These are phyloP conservation scores for Chlorella sp. DNA, from an alignment of 139 green algal species.

Conservation along the genomic window DNA sequence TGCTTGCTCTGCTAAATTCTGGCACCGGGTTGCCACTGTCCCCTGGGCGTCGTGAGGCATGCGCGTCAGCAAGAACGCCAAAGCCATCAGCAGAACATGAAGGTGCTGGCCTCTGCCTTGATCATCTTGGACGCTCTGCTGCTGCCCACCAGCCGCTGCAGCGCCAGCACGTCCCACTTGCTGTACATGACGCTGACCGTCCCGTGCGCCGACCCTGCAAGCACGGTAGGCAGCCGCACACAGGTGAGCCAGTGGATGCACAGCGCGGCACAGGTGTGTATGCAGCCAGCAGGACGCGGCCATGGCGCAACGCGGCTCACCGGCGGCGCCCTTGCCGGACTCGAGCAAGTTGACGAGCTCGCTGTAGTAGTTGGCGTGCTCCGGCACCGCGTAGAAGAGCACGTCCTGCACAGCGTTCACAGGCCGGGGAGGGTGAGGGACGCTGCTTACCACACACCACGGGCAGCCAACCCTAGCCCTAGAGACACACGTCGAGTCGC, in stretches of 20 bases:
- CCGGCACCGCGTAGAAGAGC: conserved; percentile 79
- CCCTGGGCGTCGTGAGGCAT: no score
- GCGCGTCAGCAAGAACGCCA: no score
- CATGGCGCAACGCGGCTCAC: neutral
- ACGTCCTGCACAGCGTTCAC: neutral
- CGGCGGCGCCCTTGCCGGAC: neutral
- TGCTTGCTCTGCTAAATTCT: no score
- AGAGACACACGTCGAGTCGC: neutral
- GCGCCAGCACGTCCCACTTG: conserved; percentile 50
- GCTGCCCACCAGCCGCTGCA: conserved; percentile 73
- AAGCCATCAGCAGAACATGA: conserved; percentile 73
- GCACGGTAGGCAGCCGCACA: no score
- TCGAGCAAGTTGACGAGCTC: conserved; percentile 56
- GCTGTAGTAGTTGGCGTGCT: conserved; percentile 73
- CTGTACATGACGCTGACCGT: conserved; percentile 25
- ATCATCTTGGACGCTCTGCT: conserved; percentile 61
- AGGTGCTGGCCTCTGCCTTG: conserved; percentile 41
- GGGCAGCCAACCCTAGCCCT: neutral
- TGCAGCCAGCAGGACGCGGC: neutral
- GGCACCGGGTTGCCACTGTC: no score
- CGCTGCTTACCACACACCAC: no score
- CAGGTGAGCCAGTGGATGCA: no score
- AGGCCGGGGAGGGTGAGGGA: no score
- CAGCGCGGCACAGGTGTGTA: no score
- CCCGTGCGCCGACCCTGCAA: neutral